Base-by-base conservation (phyloP, 2,329 filamentous ascomycete genomes). In the Neocucurbitaria cava region DNA sequence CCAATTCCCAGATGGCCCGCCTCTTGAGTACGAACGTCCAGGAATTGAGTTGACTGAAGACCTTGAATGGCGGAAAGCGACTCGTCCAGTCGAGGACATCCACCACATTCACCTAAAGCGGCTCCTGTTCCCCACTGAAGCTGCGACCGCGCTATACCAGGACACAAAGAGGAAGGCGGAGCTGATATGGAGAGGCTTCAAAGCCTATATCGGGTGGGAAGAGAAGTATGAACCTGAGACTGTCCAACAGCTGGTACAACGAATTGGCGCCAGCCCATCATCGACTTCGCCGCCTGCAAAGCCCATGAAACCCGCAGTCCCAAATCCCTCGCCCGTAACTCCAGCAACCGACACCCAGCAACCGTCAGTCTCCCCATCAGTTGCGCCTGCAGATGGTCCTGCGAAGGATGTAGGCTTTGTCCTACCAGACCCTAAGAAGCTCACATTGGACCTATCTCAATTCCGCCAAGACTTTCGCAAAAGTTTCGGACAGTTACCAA, bases 1-100 rank as follows among this genome's bases (percentile, higher is more conserved):
- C 17, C 72, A 70, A 15, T 82, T 81, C 43, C 82, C 81, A 1
- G 74, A 79, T 40, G 78, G 77, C 3, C 80, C 80, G 35, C 81
- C 81, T 1, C 66, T 72, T 56, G 80, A 83, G 55, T 83, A 79
- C 52, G 78, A 79, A 55, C 76, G 78, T 3, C 77, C 73, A 18
- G 82, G 82, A 8, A 62, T 71, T 28, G 70, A 73, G 42, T 26
- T 81, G 71, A 76, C 76, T 62, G 63, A 77, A 62, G 54, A 76
- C 73, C 44, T 76, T 59, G 48, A 70, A 65, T 56, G 73, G 75
- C 60, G 72, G 31, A 64, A 61, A 52, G 58, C 66, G 7, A 72
- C 61, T 2, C 61, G 66, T n/a, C 57, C 58, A 10, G 71, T 76
- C n/a, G 58, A 71, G 18, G 40, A 60, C 9, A 18, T 57, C 15